These are phyloP conservation scores for Solanum verrucosum DNA, from an alignment of 257 asterid genomes.

Conservation along the genomic window DNA sequence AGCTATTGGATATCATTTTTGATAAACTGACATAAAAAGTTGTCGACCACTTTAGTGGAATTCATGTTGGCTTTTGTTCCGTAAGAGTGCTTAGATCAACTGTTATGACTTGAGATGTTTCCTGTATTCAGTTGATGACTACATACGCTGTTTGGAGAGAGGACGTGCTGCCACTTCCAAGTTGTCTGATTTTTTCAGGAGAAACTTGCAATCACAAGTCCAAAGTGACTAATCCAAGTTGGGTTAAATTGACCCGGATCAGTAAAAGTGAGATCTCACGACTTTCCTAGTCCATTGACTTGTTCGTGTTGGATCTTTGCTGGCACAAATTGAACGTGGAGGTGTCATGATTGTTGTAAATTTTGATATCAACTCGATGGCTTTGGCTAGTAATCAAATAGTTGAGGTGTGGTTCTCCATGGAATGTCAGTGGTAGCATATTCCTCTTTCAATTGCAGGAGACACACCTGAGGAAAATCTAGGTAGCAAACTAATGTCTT, in stretches of 20 bases:
- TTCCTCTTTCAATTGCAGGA: neutral
- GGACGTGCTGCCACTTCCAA: constrained; percentile 66
- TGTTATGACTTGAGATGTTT: neutral
- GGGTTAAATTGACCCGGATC: constrained; percentile 6
- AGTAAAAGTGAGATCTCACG: neutral
- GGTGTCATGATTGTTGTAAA: neutral
- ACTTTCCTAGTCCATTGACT: neutral
- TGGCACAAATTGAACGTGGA: neutral
- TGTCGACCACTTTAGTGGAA: neutral
- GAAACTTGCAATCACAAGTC: constrained; percentile 47
- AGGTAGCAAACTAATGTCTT: neutral
- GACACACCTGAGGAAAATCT: neutral
- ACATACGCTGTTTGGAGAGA: constrained; percentile 61
- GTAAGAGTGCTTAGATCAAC: neutral
- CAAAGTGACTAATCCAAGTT: constrained; percentile 23
- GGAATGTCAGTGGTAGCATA: neutral
- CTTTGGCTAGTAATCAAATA: neutral
- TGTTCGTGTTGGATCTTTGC: neutral
- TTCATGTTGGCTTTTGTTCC: neutral
- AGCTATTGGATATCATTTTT: neutral
- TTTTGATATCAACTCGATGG: neutral
- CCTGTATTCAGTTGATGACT: constrained; percentile 49
- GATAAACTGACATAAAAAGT: neutral
- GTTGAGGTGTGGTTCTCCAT: neutral
- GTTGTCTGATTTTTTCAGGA: constrained; percentile 59